phyloP scores from a whole-genome alignment of 2,329 filamentous ascomycete genomes.

The Torrubiellomyces zombiae region DNA sequence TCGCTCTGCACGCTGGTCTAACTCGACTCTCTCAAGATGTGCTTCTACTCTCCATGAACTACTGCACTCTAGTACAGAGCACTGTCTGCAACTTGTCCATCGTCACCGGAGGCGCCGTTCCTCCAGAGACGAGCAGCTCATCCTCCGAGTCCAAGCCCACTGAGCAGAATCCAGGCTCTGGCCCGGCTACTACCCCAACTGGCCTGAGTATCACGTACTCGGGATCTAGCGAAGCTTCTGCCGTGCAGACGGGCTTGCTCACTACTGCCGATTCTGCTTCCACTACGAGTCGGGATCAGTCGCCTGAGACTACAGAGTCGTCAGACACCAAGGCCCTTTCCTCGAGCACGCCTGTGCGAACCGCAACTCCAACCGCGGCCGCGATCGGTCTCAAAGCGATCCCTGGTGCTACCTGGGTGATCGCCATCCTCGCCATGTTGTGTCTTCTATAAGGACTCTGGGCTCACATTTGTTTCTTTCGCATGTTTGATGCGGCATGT shows the following conservation, averaged over 20 bases:
- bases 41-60: constrained; percentile 18
- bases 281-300: background rate
- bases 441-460: constrained; percentile 11
- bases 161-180: background rate
- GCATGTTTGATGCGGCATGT: too few relatives aligned
- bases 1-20: background rate
- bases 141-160: constrained; percentile 1
- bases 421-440: constrained; percentile 11
- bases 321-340: constrained; percentile 6
- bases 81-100: constrained; percentile 16
- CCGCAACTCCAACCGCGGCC: constrained; percentile 15
- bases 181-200: background rate
- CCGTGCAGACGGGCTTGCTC: too few relatives aligned
- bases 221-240: too few relatives aligned
- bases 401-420: constrained; percentile 10
- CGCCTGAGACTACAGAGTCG: constrained; percentile 1
- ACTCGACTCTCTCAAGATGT: constrained; percentile 9
- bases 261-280: background rate
- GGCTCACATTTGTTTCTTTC: too few relatives aligned
- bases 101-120: constrained; percentile 9
- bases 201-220: too few relatives aligned
- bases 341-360: constrained; percentile 9
- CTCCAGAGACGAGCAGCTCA: constrained; percentile 6
- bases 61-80: constrained; percentile 18
- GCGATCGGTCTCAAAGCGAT: constrained; percentile 8